Percentiles rank a stretch among this genome's conserved stretches.
Evolutionary conservation across 2,329 filamentous ascomycete genomes (phyloP).

Genomic region (Neocatenulostroma microsporum): DNA sequence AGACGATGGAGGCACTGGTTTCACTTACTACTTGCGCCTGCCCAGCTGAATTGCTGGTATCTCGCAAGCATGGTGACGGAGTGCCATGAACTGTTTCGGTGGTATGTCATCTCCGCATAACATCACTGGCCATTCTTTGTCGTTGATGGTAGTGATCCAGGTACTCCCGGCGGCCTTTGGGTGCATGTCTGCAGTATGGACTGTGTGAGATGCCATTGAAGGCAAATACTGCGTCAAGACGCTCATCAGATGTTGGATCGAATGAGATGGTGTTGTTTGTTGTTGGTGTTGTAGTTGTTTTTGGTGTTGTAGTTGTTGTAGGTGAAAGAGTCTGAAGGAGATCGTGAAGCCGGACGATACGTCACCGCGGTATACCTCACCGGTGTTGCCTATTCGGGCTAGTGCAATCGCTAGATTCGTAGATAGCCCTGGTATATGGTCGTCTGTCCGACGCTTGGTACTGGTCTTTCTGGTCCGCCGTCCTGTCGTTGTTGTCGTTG

Average conservation of each 20-base stretch:
- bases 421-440: no score
- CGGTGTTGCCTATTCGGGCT: no score
- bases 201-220: constrained; percentile 1
- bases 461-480: no score
- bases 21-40: constrained; percentile 17
- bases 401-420: no score
- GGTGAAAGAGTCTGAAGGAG: no score
- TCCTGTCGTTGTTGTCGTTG: no score
- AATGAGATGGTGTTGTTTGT: no score
- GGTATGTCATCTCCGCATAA: constrained; percentile 11
- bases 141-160: constrained; percentile 12
- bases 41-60: constrained; percentile 18
- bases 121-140: constrained; percentile 17
- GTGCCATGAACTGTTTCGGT: constrained; percentile 11
- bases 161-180: constrained; percentile 7
- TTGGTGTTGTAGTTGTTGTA: no score
- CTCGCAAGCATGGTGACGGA: constrained; percentile 3
- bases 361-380: no score
- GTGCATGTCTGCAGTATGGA: background rate
- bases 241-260: background rate
- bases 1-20: background rate
- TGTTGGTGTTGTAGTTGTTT: no score
- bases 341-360: no score
- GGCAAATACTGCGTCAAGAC: background rate
- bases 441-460: no score